Evolutionary conservation across 345 rosid genomes (phyloP), one percentile per base, ranked within the genome.

Genomic region (Populus davidiana): DNA sequence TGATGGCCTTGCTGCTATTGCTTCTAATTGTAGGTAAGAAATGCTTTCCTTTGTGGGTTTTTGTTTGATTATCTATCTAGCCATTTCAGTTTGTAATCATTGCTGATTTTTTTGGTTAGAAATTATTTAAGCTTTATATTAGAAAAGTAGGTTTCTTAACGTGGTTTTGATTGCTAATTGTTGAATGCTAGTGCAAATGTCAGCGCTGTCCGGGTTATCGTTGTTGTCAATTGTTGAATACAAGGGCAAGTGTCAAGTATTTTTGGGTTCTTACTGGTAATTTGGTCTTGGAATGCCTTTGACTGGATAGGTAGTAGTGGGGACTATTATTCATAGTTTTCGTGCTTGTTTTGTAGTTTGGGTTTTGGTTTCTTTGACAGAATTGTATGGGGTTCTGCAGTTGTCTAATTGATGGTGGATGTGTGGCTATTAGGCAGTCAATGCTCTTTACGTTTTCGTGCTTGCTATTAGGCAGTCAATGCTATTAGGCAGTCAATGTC

Each of bases 1-100:
- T 62, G 94, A 96, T 67, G 99, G 99, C 20, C 78, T 96, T 67
- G 94, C 98, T 52, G 89, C 98, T 72, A 71, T 96, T 75, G 98
- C 99, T 70, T 86, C 97, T 80, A 91, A 93, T 82, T 96, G 99
- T 84, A 89, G 98, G 99, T 92, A 70, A 77, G 83, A 66, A 18
- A 69, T 41, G 50, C 49, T 39, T 41, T 38, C 14, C 9, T 25
- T 3, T 43, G 62, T 74, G 31, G 21, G 43, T 31, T 74, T 18
- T 18, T 33, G 39, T 17, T 59, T n/a, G 54, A 59, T 23, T 39
- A 16, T 20, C 2, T 41, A 41, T 41, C 38, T 74, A 36, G 59
- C 69, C 5, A 41, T 41, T 13, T 36, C 54, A 17, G 27, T 33
- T 54, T 33, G 29, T 9, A 10, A 5, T 33, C 11, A 2, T 38